Evolutionary conservation across 2,329 filamentous ascomycete species (phyloP), one percentile per base, ranked within the genome.

Genomic region (Calonectria ilicicola): DNA sequence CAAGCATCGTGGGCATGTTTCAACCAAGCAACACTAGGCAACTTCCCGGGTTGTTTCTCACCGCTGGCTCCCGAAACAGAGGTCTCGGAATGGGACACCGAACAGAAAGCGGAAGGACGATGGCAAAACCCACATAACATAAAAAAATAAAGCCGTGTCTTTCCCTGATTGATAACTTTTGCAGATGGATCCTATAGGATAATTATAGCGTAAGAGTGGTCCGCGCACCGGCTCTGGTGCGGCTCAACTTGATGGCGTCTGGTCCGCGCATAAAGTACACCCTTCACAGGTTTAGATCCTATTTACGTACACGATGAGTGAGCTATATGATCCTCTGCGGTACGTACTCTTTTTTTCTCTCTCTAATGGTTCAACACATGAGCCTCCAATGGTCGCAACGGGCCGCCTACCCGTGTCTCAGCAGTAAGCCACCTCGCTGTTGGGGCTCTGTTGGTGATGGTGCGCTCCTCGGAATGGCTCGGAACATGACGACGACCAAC

Each of bases 121-220:
- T 17, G 21, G 21, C 12, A 53, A 32, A 23, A 38, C 35, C 67
- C 66, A 65, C 70, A 49, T 21, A 15, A 27, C 35, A 27, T 42
- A 63, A 72, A 73, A 78, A 69, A 70, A 63, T 67, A 70, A 77
- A 63, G 74, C 72, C 73, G 72, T 62, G 46, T 69, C 69, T 60
- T 74, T 74, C 76, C 76, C 71, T 78, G 77, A 77, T 79, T 74
- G 70, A 74, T 69, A 74, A 75, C 67, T 77, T 47, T 69, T 72
- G 21, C 35, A 72, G 72, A 70, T 76, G 76, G 76, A 78, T 77
- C 69, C 76, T 38, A 73, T 79, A 72, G 69, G 75, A 79, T 79
- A 79, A 79, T 79, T 76, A 79, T 79, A 78, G 76, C 76, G 77
- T 79, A 78, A 79, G 42, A 70, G 70, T 75, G 74, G 72, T 66